Evolutionary conservation across 768 basidiomycete species (phyloP).

Genomic region (Amanita rubescens): DNA sequence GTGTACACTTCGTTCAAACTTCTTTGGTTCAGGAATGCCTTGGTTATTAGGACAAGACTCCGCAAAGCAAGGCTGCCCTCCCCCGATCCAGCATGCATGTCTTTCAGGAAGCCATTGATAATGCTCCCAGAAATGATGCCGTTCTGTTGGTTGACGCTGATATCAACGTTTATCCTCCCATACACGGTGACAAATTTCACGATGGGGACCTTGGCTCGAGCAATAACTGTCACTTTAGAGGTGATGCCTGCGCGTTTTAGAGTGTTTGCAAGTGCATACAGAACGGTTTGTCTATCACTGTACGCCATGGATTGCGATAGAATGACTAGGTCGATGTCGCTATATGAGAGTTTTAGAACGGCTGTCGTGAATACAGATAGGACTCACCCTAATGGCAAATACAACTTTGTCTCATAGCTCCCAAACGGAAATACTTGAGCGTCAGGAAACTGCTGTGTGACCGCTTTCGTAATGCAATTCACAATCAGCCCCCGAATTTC

Average conservation of each 20-base stretch:
- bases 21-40: slow-evolving; percentile 83
- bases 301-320: slow-evolving; percentile 70
- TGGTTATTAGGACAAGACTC: slow-evolving; percentile 80
- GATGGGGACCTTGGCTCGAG: slow-evolving; percentile 93
- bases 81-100: slow-evolving; percentile 34
- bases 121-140: slow-evolving; percentile 75
- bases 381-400: slow-evolving; percentile 84
- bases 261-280: slow-evolving; percentile 72
- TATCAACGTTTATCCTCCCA: slow-evolving; percentile 84
- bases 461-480: slow-evolving; percentile 55
- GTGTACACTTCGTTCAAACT: slow-evolving; percentile 98
- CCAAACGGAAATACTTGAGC: slow-evolving; percentile 85
- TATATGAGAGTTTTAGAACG: slow-evolving; percentile 24
- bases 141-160: slow-evolving; percentile 87
- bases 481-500: slow-evolving; percentile 75
- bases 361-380: not conserved
- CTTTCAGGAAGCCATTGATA: slow-evolving; percentile 69
- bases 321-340: slow-evolving; percentile 94
- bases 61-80: slow-evolving; percentile 60
- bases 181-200: slow-evolving; percentile 86
- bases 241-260: slow-evolving; percentile 73
- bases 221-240: slow-evolving; percentile 73
- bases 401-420: slow-evolving; percentile 88
- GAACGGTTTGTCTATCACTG: slow-evolving; percentile 57
- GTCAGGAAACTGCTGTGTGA: slow-evolving; percentile 65